A percentile compares a stretch with the other conserved stretches of the same genome.
phyloP scores from a whole-genome alignment of 2,329 filamentous ascomycete species.

The Exophiala bonariae region DNA sequence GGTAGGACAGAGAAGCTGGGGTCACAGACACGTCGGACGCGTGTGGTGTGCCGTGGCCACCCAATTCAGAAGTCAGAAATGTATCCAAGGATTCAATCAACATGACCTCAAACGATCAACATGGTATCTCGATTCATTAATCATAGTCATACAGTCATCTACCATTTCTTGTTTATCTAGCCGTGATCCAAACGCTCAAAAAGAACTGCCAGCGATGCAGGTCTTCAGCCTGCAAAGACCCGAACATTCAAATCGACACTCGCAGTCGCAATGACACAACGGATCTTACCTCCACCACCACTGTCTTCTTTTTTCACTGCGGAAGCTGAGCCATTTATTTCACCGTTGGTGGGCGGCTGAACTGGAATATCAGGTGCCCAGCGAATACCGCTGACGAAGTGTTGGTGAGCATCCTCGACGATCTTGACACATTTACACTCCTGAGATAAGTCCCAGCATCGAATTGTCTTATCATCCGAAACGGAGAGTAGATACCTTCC shows the following conservation, averaged over 20 bases:
- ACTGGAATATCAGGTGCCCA: slow-evolving; percentile 73
- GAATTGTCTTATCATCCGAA: slow-evolving; percentile 85
- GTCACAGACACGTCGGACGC: too few relatives aligned
- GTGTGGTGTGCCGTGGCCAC: too few relatives aligned
- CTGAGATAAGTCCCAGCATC: slow-evolving; percentile 91
- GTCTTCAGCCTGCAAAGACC: slow-evolving; percentile 62
- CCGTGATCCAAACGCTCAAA: slow-evolving; percentile 5
- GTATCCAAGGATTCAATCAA: too few relatives aligned
- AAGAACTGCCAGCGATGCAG: background rate
- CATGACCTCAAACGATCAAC: background rate
- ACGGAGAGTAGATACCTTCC: slow-evolving; percentile 87
- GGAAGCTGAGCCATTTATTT: slow-evolving; percentile 34
- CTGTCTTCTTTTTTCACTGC: slow-evolving; percentile 51
- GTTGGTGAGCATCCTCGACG: slow-evolving; percentile 72
- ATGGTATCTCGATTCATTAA: slow-evolving; percentile 15
- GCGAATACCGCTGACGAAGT: slow-evolving; percentile 81
- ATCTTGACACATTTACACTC: slow-evolving; percentile 88
- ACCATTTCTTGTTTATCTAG: slow-evolving; percentile 12
- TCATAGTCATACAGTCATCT: slow-evolving; percentile 24
- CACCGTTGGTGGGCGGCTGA: slow-evolving; percentile 21
- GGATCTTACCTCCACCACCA: slow-evolving; percentile 63
- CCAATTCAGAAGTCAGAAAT: too few relatives aligned
- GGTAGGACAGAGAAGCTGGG: too few relatives aligned
- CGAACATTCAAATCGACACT: slow-evolving; percentile 79
- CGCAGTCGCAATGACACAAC: slow-evolving; percentile 83